Conservation (phyloP, 2,329 filamentous ascomycete species). For the Fragosphaeria purpurea region DNA sequence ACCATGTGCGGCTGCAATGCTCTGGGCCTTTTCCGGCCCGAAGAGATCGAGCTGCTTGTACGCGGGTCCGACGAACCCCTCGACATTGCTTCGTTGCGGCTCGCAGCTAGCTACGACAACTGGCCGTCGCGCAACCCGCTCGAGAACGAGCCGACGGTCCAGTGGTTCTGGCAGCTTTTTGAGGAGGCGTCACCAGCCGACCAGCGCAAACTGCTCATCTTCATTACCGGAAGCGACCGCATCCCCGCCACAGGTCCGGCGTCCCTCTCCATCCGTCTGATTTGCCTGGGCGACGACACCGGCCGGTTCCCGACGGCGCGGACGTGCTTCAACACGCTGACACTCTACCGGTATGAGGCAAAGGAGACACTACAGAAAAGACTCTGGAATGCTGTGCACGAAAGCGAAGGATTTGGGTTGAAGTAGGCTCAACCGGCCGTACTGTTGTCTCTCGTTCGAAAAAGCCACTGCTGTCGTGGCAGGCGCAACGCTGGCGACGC, state of each 20-base stretch:
- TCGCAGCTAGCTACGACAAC: slow-evolving; percentile 72
- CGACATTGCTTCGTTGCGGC: slow-evolving; percentile 64
- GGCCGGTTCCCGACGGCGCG: slow-evolving; percentile 72
- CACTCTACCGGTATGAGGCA: slow-evolving; percentile 61
- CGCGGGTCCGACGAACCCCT: slow-evolving; percentile 76
- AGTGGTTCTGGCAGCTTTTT: slow-evolving; percentile 87
- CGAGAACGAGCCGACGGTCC: slow-evolving; percentile 55
- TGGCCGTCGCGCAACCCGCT: slow-evolving; percentile 53
- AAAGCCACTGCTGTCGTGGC: background rate
- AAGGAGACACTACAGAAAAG: slow-evolving; percentile 57
- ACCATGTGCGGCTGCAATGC: slow-evolving; percentile 86
- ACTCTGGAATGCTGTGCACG: slow-evolving; percentile 78
- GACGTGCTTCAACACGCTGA: slow-evolving; percentile 83
- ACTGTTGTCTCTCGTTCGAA: too few species aligned
- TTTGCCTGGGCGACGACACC: slow-evolving; percentile 64
- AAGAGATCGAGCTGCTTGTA: slow-evolving; percentile 84
- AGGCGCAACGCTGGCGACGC: too few species aligned
- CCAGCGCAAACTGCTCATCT: slow-evolving; percentile 71
- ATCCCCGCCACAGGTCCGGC: slow-evolving; percentile 82
- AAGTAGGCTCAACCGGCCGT: slow-evolving; percentile 38
- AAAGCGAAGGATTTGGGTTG: slow-evolving; percentile 86
- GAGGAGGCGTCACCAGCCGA: slow-evolving; percentile 51
- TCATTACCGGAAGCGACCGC: slow-evolving; percentile 83
- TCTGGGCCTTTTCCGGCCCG: slow-evolving; percentile 73
- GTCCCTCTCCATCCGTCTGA: slow-evolving; percentile 65